Percentiles rank a stretch among this genome's conserved stretches.
phyloP scores from a whole-genome alignment of 2,329 filamentous ascomycete genomes.

The Aureobasidium leucospermi region DNA sequence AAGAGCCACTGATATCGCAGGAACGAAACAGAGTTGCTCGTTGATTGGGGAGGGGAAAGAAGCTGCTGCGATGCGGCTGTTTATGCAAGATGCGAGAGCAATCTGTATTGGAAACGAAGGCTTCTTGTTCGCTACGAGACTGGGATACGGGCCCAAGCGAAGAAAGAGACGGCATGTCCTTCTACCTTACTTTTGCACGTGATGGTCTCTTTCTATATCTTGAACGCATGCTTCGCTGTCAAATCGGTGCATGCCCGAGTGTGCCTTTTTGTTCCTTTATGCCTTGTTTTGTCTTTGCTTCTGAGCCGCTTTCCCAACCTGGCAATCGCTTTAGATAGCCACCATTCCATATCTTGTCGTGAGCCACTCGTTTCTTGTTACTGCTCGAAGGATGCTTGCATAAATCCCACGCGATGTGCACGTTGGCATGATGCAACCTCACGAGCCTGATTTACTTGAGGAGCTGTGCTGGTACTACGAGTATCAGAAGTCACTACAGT shows the following conservation, averaged over 20 bases:
- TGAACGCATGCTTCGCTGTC: conserved; percentile 8
- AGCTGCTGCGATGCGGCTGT: neutral
- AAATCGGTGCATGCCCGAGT: neutral
- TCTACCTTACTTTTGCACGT: neutral
- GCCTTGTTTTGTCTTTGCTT: neutral
- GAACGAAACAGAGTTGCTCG: neutral
- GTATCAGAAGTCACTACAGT: neutral
- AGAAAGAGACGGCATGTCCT: no score
- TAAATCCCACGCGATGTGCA: neutral
- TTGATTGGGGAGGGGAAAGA: neutral
- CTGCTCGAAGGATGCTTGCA: neutral
- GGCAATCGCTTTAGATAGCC: neutral
- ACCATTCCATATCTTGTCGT: neutral
- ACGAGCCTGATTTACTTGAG: neutral
- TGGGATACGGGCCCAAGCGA: neutral
- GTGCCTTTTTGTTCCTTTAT: neutral
- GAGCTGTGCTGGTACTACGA: neutral
- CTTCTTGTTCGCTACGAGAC: neutral
- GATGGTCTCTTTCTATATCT: neutral
- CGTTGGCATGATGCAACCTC: neutral
- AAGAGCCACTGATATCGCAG: neutral
- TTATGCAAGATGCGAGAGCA: neutral
- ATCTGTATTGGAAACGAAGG: neutral
- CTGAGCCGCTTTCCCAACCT: neutral
- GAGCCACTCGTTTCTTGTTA: neutral